Percentiles rank a stretch among this genome's conserved stretches.
These are phyloP conservation scores for Aspergillus pseudoterreus DNA, from an alignment of 2,329 filamentous ascomycete genomes.

Conservation along the genomic window DNA sequence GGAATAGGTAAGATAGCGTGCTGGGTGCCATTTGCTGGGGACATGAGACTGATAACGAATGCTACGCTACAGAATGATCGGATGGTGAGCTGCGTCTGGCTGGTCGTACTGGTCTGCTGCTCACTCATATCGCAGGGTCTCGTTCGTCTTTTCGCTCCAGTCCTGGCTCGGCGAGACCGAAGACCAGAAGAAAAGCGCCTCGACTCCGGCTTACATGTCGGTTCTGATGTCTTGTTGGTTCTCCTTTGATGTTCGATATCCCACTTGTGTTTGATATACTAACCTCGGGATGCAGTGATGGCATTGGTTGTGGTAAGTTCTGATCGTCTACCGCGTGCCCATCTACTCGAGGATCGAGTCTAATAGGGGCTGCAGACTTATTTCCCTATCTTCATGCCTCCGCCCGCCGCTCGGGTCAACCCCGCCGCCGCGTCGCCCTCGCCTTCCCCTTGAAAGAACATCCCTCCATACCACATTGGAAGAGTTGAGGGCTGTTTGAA, in stretches of 20 bases:
- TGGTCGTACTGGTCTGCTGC: conserved; percentile 2
- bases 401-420: conserved; percentile 35
- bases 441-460: conserved; percentile 11
- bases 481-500: background rate
- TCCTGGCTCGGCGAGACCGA: conserved; percentile 47
- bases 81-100: conserved; percentile 47
- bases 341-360: background rate
- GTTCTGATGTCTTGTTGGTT: conserved; percentile 73
- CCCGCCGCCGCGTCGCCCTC: conserved; percentile 47
- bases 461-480: conserved; percentile 6
- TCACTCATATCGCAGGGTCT: conserved; percentile 35
- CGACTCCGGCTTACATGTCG: conserved; percentile 70
- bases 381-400: conserved; percentile 63
- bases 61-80: conserved; percentile 52
- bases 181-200: conserved; percentile 55
- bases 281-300: conserved; percentile 49
- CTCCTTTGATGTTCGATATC: background rate
- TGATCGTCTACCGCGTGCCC: background rate
- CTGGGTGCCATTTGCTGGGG: background rate
- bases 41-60: conserved; percentile 11
- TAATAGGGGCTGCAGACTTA: conserved; percentile 47
- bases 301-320: conserved; percentile 51
- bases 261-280: conserved; percentile 8
- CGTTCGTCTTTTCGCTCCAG: conserved; percentile 47
- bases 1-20: conserved; percentile 65